phyloP scores from a whole-genome alignment of 176 grass and related monocot genomes.

The Chrysopogon serrulatus region DNA sequence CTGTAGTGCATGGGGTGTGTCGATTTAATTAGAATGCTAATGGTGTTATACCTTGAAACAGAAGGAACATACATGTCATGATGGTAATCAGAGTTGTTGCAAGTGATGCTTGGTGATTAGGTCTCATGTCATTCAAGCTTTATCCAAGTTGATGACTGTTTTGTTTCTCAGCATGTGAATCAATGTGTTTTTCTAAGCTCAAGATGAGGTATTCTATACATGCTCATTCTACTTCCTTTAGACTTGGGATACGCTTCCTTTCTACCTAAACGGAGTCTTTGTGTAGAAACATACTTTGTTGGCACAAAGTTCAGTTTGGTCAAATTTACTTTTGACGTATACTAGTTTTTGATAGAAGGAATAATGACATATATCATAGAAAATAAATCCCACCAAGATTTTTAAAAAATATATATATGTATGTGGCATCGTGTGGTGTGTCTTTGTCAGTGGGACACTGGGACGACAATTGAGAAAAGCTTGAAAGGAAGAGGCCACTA shows the following conservation, averaged over 20 bases:
- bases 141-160: constrained; percentile 39
- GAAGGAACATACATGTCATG: constrained; percentile 48
- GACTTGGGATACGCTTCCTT: background rate
- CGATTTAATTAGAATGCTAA: constrained; percentile 24
- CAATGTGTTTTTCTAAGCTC: constrained; percentile 10
- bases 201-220: constrained; percentile 34
- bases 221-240: constrained; percentile 21
- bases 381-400: background rate
- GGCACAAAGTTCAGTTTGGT: constrained; percentile 20
- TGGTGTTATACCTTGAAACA: constrained; percentile 32
- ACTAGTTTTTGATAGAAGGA: background rate
- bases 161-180: constrained; percentile 22
- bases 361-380: background rate
- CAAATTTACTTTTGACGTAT: constrained; percentile 26
- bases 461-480: constrained; percentile 18
- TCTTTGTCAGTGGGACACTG: constrained; percentile 16
- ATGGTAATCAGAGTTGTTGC: constrained; percentile 48
- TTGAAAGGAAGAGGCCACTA: constrained; percentile 28
- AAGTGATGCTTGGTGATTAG: constrained; percentile 49
- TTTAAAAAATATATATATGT: background rate
- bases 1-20: background rate
- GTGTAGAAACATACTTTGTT: constrained; percentile 23
- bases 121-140: constrained; percentile 41
- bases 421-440: background rate
- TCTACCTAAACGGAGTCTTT: background rate